Evolutionary conservation across 305 asterid genomes (phyloP).

Genomic region (Solanum chacoense): DNA sequence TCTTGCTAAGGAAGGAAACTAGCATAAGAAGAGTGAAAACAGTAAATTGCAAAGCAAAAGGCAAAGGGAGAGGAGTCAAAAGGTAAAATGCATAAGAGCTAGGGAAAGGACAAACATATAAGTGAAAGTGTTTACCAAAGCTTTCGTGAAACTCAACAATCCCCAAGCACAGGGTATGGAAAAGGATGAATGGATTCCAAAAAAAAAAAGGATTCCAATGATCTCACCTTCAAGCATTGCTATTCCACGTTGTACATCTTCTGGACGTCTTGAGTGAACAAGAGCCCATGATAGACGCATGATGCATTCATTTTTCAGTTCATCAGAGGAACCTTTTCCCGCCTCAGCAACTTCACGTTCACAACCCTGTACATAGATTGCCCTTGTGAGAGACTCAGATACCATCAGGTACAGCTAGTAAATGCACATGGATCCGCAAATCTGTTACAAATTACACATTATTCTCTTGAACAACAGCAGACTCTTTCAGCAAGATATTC

Average conservation of each 20-base stretch:
- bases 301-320: constrained; percentile 58
- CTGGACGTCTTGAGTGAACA: constrained; percentile 70
- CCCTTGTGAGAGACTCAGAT: constrained; percentile 5
- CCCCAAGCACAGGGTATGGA: background rate
- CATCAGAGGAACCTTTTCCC: constrained; percentile 57
- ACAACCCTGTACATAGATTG: constrained; percentile 52
- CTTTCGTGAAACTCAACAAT: background rate
- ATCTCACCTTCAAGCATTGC: constrained; percentile 87
- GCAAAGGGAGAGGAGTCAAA: background rate
- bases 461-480: background rate
- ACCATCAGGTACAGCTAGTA: background rate
- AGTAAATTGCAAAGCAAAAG: background rate
- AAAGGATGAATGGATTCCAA: background rate
- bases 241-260: constrained; percentile 90
- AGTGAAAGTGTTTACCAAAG: background rate
- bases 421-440: background rate
- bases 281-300: constrained; percentile 96
- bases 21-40: background rate
- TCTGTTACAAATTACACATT: background rate
- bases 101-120: background rate
- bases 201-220: background rate
- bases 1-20: background rate
- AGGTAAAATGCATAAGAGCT: background rate
- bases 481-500: background rate
- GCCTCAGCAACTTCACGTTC: constrained; percentile 88